Evolutionary conservation across 495 filamentous ascomycete species (phyloP), one percentile per base, ranked within the genome.

Genomic region (Aspergillus incahuasiensis): DNA sequence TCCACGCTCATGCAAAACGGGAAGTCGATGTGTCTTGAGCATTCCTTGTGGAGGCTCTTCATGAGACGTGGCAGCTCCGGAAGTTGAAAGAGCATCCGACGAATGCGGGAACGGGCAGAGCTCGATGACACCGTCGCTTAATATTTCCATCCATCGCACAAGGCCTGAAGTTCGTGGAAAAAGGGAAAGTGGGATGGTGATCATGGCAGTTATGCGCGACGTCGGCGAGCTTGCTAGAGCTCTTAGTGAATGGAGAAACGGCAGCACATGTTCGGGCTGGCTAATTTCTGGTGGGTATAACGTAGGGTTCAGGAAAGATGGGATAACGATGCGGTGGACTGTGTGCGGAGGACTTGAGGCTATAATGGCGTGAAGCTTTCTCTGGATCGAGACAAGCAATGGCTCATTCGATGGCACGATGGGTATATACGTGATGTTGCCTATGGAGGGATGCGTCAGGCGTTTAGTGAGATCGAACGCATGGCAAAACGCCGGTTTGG

Each of bases 401-500:
- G 87, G 86, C 41, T 66, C 79, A 69, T 54, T 74, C 49, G 55
- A 76, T 63, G 67, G 76, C 64, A 57, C 65, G 63, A 79, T 72
- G 15, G 79, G 79, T 21, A 87, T 79, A 63, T 79, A 84, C 35
- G 72, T 75, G 60, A 90, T 78, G 28, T 76, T 77, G 18, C 79
- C 66, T 62, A 71, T 80, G 42, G 71, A 73, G 25, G 78, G 82
- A 25, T 90, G 71, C 9, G 74, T 70, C 34, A 97, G 83, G 13
- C 89, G 86, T 69, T 95, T 96, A 15, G 84, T 88, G 43, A 97
- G 82, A 65, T 97, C 92, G 73, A 95, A 97, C 11, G 84, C 80
- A 69, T 97, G 94, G 67, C 87, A 95, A 70, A 96, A 97, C 9
- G 76, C 69, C 25, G 70, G 63, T 28, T 63, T 57, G 9, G 56